Evolutionary conservation across 1,139 yeast species (phyloP), one percentile per base, ranked within the genome.

Genomic region (Geotrichum carabidarum): DNA sequence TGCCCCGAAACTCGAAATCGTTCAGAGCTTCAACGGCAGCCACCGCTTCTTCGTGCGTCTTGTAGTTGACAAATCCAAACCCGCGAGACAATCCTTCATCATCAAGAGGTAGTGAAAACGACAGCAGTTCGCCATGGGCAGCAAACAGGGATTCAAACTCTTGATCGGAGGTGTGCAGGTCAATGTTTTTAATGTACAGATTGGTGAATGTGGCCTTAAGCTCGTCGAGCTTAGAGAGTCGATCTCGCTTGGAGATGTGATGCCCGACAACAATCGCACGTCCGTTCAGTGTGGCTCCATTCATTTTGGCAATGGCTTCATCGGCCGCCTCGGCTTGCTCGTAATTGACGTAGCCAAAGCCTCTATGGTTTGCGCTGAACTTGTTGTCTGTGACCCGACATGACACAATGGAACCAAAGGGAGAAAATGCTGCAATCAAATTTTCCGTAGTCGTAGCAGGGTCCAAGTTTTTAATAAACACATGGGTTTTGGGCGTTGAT

Each of bases 11-110:
- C 70, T 93, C 99, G 65, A 76, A 78, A 72, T 87, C 96, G 76
- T 94, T 88, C 73, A 93, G 83, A 68, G 80, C 94, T 58, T 88
- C 96, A 68, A 93, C 95, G 60, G 98, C 96, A 76, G 82, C 81
- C 65, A 79, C 81, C 65, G 99, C 99, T 67, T 84, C 79, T 68
- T 86, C 91, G 75, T 93, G 99, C 65, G 74, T 71, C 74, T 84
- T 96, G 69, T 71, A 93, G 83, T 93, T 90, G 70, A 93, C 89
- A 71, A 94, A 94, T 68, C 96, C 98, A 70, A 93, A 93, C 66
- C 99, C 98, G 74, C 84, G 87, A 63, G 95, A 84, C 75, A 87
- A 90, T 69, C 95, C 96, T 68, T 86, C 93, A 65, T 76, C 80
- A 71, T 89, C 96, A 71, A 78, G 80, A 72, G 91, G 89, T 67